These are phyloP conservation scores for Bryoerythrophyllum caledonicum DNA, from an alignment of 225 moss, liverwort and hornwort genomes.

Conservation along the genomic window DNA sequence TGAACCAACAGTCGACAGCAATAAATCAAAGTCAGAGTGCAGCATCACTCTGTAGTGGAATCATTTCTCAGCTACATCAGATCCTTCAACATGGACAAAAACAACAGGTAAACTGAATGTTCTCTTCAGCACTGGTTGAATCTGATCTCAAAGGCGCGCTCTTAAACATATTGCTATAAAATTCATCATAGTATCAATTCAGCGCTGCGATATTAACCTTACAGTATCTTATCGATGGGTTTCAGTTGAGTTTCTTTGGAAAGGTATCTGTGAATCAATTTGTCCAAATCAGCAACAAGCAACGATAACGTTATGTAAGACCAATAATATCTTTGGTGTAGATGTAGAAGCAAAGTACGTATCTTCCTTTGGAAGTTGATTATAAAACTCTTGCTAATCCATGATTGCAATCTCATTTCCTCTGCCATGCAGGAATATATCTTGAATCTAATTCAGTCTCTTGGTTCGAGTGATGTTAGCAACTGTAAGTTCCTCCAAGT, in stretches of 20 bases:
- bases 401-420: slow-evolving; percentile 5
- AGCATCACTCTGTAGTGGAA: slow-evolving; percentile 27
- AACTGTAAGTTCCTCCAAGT: slow-evolving; percentile 42
- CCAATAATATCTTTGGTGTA: slow-evolving; percentile 1
- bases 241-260: not conserved
- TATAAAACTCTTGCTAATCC: not conserved
- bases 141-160: not conserved
- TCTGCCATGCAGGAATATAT: slow-evolving; percentile 43
- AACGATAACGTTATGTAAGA: not conserved
- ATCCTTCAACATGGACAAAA: slow-evolving; percentile 48
- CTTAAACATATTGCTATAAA: not conserved
- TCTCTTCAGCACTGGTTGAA: not conserved
- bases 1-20: slow-evolving; percentile 29
- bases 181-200: not conserved
- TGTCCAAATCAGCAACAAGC: not conserved
- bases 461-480: slow-evolving; percentile 36
- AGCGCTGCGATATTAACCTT: not conserved
- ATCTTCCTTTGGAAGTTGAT: slow-evolving; percentile 6
- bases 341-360: not conserved
- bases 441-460: slow-evolving; percentile 46
- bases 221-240: not conserved
- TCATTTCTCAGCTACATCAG: slow-evolving; percentile 51
- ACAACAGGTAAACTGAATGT: slow-evolving; percentile 45
- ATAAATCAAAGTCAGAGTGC: slow-evolving; percentile 33
- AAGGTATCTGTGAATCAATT: not conserved